Percentiles rank a stretch among this genome's conserved stretches.
Evolutionary conservation across 2,329 filamentous ascomycete species (phyloP).

Genomic region (Verticillium dahliae): DNA sequence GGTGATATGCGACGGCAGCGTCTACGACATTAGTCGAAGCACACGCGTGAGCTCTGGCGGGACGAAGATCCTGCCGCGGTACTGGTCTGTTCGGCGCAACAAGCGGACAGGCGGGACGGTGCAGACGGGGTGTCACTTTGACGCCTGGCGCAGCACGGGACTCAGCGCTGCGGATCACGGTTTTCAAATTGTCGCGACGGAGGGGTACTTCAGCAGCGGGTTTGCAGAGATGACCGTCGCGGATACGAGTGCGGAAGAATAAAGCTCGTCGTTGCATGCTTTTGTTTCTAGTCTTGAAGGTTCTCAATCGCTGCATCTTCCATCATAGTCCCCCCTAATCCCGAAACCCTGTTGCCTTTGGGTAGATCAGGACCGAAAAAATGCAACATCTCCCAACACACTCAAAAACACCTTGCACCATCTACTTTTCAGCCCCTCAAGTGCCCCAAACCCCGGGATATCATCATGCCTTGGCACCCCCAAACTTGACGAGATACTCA

Average conservation of each 20-base stretch:
- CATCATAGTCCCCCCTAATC: too few species aligned
- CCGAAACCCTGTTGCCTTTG: too few species aligned
- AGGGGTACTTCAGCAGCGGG: conserved; percentile 45
- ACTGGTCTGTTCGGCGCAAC: conserved; percentile 41
- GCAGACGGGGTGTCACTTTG: conserved; percentile 42
- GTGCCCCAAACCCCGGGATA: neutral
- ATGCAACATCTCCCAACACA: too few species aligned
- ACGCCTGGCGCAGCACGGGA: conserved; percentile 43
- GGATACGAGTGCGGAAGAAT: neutral
- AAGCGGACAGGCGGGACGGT: conserved; percentile 46
- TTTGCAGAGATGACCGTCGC: conserved; percentile 38
- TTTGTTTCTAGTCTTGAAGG: neutral
- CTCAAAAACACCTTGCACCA: neutral
- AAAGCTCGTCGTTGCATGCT: neutral
- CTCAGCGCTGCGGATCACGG: conserved; percentile 40
- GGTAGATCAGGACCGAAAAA: too few species aligned
- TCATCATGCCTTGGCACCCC: conserved; percentile 6
- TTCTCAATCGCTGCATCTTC: too few species aligned
- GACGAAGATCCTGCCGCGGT: conserved; percentile 44
- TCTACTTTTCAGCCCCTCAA: neutral
- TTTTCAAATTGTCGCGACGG: conserved; percentile 49
- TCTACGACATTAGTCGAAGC: conserved; percentile 29
- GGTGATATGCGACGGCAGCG: conserved; percentile 26
- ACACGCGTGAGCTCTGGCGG: conserved; percentile 40
- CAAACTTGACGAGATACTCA: conserved; percentile 33